Conservation (phyloP, 1,284 basidiomycete genomes). For the Volvariella volvacea region DNA sequence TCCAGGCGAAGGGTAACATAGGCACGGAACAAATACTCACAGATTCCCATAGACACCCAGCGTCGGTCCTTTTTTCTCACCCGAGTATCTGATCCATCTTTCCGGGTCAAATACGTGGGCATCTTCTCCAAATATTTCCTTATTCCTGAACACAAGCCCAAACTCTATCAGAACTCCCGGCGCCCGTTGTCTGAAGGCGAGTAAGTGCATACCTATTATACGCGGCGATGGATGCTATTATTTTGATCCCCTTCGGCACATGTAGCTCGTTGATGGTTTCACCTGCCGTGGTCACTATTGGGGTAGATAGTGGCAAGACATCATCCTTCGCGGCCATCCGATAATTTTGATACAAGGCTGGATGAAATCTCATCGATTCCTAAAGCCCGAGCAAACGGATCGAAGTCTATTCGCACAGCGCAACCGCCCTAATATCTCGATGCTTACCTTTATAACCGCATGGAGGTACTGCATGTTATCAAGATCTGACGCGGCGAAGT, state of each 20-base stretch:
- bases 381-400: slow-evolving; percentile 11
- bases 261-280: slow-evolving; percentile 24
- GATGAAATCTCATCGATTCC: slow-evolving; percentile 41
- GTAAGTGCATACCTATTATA: slow-evolving; percentile 29
- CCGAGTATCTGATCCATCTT: slow-evolving; percentile 38
- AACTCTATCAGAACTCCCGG: neutral
- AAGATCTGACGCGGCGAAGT: slow-evolving; percentile 33
- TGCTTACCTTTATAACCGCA: slow-evolving; percentile 36
- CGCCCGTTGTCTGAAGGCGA: neutral
- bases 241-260: slow-evolving; percentile 28
- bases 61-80: slow-evolving; percentile 33
- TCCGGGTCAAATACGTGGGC: slow-evolving; percentile 46
- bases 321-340: slow-evolving; percentile 31
- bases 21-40: slow-evolving; percentile 20
- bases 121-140: slow-evolving; percentile 45
- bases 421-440: neutral
- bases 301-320: slow-evolving; percentile 29
- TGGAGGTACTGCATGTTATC: slow-evolving; percentile 37
- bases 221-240: slow-evolving; percentile 29
- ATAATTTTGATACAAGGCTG: slow-evolving; percentile 35
- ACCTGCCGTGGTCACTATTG: slow-evolving; percentile 25
- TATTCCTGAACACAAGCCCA: slow-evolving; percentile 24
- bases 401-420: neutral
- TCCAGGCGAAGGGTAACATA: neutral
- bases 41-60: slow-evolving; percentile 47